Evolutionary conservation across 768 basidiomycete species (phyloP), one percentile per base, ranked within the genome.

Genomic region (Lepiota brunneoincarnata): DNA sequence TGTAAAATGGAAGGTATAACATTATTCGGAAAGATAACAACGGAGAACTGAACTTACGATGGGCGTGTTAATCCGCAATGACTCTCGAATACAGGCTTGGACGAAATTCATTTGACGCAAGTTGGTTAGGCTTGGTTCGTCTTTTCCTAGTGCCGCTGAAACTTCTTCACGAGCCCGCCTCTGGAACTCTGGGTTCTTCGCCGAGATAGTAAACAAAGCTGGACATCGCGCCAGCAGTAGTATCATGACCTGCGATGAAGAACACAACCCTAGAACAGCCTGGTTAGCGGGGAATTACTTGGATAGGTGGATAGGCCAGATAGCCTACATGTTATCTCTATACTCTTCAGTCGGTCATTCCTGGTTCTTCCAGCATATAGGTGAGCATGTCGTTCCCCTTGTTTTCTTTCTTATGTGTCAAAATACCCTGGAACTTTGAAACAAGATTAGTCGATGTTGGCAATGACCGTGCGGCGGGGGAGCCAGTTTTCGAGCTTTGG

Each of bases 211-310:
- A 75, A 11, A 73, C 59, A 2, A 64, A 47, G 4, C 67, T 68
- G 3, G 73, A 69, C n/a, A 75, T 59, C 11, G 68, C 70, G 18
- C 74, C 73, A 4, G 73, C 68, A 2, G 71, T 70, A 2, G 73
- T 75, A 51, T 73, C 72, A 54, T 75, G 74, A 1, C 74, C 74
- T 6, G 71, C 73, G 20, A 69, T 69, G 60, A 75, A 75, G 9
- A 73, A 59, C 37, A 73, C 64, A 21, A 14, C 31, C 31, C 31
- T 31, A 10, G 7, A 31, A 31, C 31, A 28, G 7, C 7, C 7
- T 9, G 31, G 2, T 31, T 3, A 31, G 11, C 11, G 7, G n/a
- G 31, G 7, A 31, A 10, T 28, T 28, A 4, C 26, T 28, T 9
- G 3, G 31, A 10, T 9, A 31, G 7, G 31, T 10, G 7, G 7